Evolutionary conservation across 768 basidiomycete species (phyloP), one percentile per base, ranked within the genome.

Genomic region (Leccinum boreale): DNA sequence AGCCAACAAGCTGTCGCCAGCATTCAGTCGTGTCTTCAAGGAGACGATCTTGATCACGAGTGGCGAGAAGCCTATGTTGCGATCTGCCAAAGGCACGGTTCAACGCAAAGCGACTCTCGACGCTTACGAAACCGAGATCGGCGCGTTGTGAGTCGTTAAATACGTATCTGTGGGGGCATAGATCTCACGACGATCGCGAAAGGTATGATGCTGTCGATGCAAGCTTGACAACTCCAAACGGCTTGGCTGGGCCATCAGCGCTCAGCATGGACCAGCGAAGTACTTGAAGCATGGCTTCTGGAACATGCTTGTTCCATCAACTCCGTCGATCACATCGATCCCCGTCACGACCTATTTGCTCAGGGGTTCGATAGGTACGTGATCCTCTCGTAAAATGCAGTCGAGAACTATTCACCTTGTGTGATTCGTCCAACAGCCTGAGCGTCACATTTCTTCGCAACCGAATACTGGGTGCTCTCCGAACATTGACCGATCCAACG

Each of bases 31-130:
- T 9, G 73, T 81, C 5, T 80, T 78, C 67, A 80, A 80, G 65
- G 79, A 84, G 62, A 78, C 82, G 81, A 80, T 84, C 46, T 36
- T 83, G 17, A 62, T 83, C 9, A 70, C 80, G 1, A 64, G 66
- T 2, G 36, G 70, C 14, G 68, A 65, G 1, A 80, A 79, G 60
- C 83, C 82, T 0, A 62, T 84, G 48, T 66, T 73, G 7, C 75
- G 77, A 42, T 66, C 80, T 3, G 71, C 68, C 5, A 84, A 84
- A 58, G 79, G 81, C 0, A 79, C 80, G 0, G 69, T 81, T 5
- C 67, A 69, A 53, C 73, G 77, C 29, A 78, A 77, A 55, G 71
- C 69, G 8, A 69, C 77, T 1, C 53, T 82, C 14, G 64, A 55
- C 0, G 46, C 66, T 0, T 85, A 84, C 58, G 68, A 68, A 5